Conservation (phyloP, 2,329 filamentous ascomycete species). For the Colletotrichum plurivorum region DNA sequence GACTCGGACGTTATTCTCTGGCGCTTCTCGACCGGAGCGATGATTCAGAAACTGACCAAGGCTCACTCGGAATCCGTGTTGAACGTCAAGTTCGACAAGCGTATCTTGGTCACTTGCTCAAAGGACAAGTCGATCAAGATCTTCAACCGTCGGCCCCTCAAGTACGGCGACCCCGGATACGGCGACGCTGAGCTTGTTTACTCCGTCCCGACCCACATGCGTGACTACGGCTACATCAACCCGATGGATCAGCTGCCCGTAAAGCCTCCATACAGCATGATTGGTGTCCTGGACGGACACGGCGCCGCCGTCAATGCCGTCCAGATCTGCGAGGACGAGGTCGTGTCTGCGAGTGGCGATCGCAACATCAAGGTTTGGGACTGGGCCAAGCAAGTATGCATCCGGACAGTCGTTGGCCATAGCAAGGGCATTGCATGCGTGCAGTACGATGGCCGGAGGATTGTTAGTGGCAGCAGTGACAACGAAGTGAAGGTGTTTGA, state of each 20-base stretch:
- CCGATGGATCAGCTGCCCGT: constrained; percentile 64
- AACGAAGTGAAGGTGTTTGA: constrained; percentile 97
- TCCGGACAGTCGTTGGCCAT: constrained; percentile 86
- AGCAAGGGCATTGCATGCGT: constrained; percentile 97
- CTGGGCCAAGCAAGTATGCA: constrained; percentile 82
- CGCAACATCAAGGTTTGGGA: constrained; percentile 96
- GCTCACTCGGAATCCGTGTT: constrained; percentile 93
- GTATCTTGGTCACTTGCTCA: constrained; percentile 94
- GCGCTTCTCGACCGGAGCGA: constrained; percentile 91
- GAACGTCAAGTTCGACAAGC: constrained; percentile 92
- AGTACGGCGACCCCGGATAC: constrained; percentile 72
- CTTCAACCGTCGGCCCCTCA: constrained; percentile 85
- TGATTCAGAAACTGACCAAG: constrained; percentile 80
- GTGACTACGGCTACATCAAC: constrained; percentile 67
- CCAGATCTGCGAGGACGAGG: constrained; percentile 86
- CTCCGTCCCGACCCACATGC: constrained; percentile 66
- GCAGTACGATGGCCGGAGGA: constrained; percentile 92
- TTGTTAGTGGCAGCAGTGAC: constrained; percentile 96
- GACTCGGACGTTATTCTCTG: constrained; percentile 93
- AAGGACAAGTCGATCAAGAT: constrained; percentile 98
- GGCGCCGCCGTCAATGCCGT: constrained; percentile 96
- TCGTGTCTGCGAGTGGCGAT: constrained; percentile 96
- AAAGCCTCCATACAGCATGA: constrained; percentile 78
- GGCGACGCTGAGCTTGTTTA: constrained; percentile 58
- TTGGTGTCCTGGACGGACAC: constrained; percentile 87